Conservation (phyloP, 441 rosid genomes). For the Populus trichocarpa region DNA sequence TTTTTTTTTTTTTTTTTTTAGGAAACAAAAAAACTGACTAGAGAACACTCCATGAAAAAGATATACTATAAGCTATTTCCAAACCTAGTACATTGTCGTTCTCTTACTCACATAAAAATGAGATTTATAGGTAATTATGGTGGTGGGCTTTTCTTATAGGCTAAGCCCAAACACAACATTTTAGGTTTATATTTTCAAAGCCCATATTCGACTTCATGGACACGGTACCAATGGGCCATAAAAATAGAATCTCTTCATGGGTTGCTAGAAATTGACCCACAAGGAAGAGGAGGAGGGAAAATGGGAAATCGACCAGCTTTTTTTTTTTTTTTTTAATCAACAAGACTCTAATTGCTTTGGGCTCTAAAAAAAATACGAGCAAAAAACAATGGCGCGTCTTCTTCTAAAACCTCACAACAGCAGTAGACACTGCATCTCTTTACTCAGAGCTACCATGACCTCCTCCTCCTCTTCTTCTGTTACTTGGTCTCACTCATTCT, state of each 20-base stretch:
- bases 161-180: not conserved
- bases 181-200: not conserved
- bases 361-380: not conserved
- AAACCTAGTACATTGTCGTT: too few relatives aligned
- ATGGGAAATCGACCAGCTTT: not conserved
- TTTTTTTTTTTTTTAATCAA: not conserved
- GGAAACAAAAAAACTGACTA: too few relatives aligned
- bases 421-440: not conserved
- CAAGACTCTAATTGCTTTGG: not conserved
- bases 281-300: not conserved
- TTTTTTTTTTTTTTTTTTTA: too few relatives aligned
- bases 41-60: too few relatives aligned
- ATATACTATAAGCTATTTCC: too few relatives aligned
- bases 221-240: not conserved
- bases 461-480: conserved; percentile 18
- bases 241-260: not conserved
- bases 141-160: too few relatives aligned
- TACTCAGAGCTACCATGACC: not conserved
- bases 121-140: too few relatives aligned
- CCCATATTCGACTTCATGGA: not conserved
- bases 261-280: not conserved
- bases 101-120: too few relatives aligned
- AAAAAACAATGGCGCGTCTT: not conserved
- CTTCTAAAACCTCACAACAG: not conserved
- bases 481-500: conserved; percentile 16